A percentile compares a stretch with the other conserved stretches of the same genome.
Conservation (phyloP, 108 stramenopile genomes). For the Mediolabrus comicus region DNA sequence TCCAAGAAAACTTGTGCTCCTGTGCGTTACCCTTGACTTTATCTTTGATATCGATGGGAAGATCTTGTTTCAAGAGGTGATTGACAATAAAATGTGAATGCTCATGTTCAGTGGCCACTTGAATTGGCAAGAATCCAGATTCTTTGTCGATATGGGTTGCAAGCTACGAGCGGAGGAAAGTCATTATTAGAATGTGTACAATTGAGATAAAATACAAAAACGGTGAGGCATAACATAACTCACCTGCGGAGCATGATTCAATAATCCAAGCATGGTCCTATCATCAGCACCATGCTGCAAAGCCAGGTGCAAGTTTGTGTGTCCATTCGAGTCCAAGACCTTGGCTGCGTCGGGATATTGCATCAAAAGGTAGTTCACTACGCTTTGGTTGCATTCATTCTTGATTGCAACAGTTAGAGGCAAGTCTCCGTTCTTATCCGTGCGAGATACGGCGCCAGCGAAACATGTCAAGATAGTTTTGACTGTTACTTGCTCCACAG, state of each 20-base stretch:
- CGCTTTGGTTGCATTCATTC: slow-evolving; percentile 58
- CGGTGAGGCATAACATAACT: not conserved
- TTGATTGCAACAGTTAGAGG: slow-evolving; percentile 73
- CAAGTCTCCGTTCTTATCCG: slow-evolving; percentile 81
- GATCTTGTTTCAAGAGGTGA: slow-evolving; percentile 71
- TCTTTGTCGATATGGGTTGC: slow-evolving; percentile 66
- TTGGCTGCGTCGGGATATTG: slow-evolving; percentile 70
- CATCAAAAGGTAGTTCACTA: slow-evolving; percentile 65
- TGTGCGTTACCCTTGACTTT: slow-evolving; percentile 72
- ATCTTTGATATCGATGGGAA: slow-evolving; percentile 74
- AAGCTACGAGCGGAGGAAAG: slow-evolving; percentile 19
- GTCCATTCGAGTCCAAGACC: slow-evolving; percentile 65
- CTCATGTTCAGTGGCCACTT: slow-evolving; percentile 75
- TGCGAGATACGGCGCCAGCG: slow-evolving; percentile 63
- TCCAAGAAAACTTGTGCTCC: slow-evolving; percentile 81
- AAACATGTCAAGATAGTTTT: slow-evolving; percentile 83
- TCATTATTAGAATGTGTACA: not conserved
- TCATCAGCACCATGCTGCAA: slow-evolving; percentile 79
- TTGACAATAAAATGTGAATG: slow-evolving; percentile 85
- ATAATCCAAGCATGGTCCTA: slow-evolving; percentile 68
- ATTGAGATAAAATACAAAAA: not conserved
- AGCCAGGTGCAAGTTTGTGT: slow-evolving; percentile 65
- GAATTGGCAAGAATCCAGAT: slow-evolving; percentile 74
- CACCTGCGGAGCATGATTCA: slow-evolving; percentile 78
- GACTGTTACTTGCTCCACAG: slow-evolving; percentile 79